Base-by-base conservation (phyloP, 2,329 filamentous ascomycete species). In the Talaromyces amestolkiae region DNA sequence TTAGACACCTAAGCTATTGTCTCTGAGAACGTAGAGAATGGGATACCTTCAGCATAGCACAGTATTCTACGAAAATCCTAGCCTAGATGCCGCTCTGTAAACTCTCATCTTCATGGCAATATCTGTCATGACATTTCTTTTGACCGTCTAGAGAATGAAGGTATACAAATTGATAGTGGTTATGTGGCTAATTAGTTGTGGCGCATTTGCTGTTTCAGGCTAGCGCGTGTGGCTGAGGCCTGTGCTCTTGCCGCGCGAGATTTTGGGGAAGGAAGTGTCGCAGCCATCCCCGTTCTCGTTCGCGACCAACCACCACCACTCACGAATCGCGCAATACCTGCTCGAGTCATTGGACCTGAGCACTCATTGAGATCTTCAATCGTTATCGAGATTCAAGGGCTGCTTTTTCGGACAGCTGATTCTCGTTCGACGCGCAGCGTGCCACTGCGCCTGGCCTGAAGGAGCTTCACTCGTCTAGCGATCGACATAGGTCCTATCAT, bases 401-500 rank as follows among this genome's bases (percentile, higher is more conserved):
- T 24, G 45, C 11, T 33, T 64, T 13, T 54, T 37, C 17, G 22
- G 22, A 22, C n/a, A 45, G 51, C 49, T 19, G 45, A 15, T 47
- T 11, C 54, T 61, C 24, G 35, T 54, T 53, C 41, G 53, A 66
- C 64, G 60, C 64, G 60, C 59, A 58, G 61, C 33, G 53, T 66
- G 58, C 56, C 27, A 41, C 49, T 59, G 64, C 66, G 49, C 56
- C 27, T 31, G 58, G 56, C 45, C 43, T 61, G 58, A 64, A 65
- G 41, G 47, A 67, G 65, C 64, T 24, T 61, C 61, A 39, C 56
- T 67, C 67, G 58, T 61, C 68, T 68, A 69, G 68, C 70, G 67
- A 72, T 67, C 69, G 69, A 68, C 70, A 73, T 73, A 69, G 69
- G 71, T 68, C 69, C 73, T 43, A 71, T 72, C 72, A 70, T 66